Evolutionary conservation across 75 land plant species (phyloP).

Genomic region (Adiantum capillusveneris): DNA sequence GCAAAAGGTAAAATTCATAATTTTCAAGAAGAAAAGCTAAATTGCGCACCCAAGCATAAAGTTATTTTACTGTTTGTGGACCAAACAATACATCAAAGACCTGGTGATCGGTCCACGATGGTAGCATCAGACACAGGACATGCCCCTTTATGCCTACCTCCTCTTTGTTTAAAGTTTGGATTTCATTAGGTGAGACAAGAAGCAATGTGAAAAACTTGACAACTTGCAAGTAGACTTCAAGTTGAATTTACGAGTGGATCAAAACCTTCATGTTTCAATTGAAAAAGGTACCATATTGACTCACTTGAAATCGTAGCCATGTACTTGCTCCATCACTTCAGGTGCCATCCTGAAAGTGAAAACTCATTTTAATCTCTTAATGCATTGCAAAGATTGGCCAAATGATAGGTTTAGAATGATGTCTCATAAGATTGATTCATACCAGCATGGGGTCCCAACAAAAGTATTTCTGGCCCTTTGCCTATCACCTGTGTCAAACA

Average conservation of each 20-base stretch:
- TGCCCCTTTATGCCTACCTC: too few species aligned
- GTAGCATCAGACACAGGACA: too few species aligned
- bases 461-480: conserved; percentile 92
- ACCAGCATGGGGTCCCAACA: conserved; percentile 99
- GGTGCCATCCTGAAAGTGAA: conserved; percentile 78
- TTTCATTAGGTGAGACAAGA: too few species aligned
- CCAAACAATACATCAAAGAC: background rate
- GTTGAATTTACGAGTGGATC: too few species aligned
- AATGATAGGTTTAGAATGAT: background rate
- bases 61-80: background rate
- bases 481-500: conserved; percentile 96
- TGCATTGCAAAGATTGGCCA: too few species aligned
- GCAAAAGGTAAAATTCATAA: conserved; percentile 8
- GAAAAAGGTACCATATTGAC: too few species aligned
- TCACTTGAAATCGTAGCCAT: conserved; percentile 91
- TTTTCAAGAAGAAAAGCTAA: conserved; percentile 3
- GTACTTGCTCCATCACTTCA: conserved; percentile 88
- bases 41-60: too few species aligned
- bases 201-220: background rate
- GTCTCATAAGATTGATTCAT: background rate
- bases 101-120: background rate
- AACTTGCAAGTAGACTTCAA: conserved; percentile 1
- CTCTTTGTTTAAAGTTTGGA: background rate
- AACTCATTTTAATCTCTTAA: background rate
- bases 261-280: too few species aligned